Percentiles rank a stretch among this genome's conserved stretches.
Conservation (phyloP, 2,329 filamentous ascomycete species). For the Colletotrichum viniferum region DNA sequence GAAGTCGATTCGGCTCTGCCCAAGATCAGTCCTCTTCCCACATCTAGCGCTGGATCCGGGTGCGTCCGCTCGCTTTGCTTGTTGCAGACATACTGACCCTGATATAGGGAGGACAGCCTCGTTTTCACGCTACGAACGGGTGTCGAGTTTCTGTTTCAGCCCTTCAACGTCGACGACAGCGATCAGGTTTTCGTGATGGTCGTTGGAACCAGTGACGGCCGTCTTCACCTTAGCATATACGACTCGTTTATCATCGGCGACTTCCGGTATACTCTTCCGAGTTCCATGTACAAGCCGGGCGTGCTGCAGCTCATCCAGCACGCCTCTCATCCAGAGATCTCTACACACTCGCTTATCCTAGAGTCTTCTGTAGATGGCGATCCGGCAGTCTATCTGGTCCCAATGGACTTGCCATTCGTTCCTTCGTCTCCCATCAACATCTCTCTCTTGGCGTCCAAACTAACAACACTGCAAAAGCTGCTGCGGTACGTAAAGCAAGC, state of each 20-base stretch:
- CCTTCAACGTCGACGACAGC: constrained; percentile 65
- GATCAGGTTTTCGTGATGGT: constrained; percentile 82
- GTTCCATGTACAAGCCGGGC: constrained; percentile 22
- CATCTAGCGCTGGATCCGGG: constrained; percentile 64
- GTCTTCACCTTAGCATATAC: constrained; percentile 80
- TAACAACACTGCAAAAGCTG: constrained; percentile 85
- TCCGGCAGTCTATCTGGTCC: constrained; percentile 64
- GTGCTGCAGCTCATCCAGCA: constrained; percentile 58
- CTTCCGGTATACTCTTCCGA: constrained; percentile 55
- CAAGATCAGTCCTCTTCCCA: constrained; percentile 73
- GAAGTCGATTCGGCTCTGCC: constrained; percentile 80
- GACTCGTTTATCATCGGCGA: constrained; percentile 82
- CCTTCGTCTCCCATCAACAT: constrained; percentile 79
- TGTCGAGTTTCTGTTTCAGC: constrained; percentile 72
- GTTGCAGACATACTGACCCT: constrained; percentile 15
- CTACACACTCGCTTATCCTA: constrained; percentile 78
- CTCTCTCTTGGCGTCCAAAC: constrained; percentile 83
- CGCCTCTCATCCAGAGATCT: constrained; percentile 72
- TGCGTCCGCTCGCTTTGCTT: constrained; percentile 40
- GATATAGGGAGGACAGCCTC: constrained; percentile 53
- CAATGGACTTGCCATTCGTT: constrained; percentile 84
- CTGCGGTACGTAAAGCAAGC: constrained; percentile 84
- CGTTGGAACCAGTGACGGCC: constrained; percentile 72
- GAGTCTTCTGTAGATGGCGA: constrained; percentile 44
- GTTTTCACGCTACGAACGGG: constrained; percentile 74